A percentile compares a stretch with the other conserved stretches of the same genome.
phyloP scores from a whole-genome alignment of 2,329 filamentous ascomycete species.

The Pseudocercospora crystallina region DNA sequence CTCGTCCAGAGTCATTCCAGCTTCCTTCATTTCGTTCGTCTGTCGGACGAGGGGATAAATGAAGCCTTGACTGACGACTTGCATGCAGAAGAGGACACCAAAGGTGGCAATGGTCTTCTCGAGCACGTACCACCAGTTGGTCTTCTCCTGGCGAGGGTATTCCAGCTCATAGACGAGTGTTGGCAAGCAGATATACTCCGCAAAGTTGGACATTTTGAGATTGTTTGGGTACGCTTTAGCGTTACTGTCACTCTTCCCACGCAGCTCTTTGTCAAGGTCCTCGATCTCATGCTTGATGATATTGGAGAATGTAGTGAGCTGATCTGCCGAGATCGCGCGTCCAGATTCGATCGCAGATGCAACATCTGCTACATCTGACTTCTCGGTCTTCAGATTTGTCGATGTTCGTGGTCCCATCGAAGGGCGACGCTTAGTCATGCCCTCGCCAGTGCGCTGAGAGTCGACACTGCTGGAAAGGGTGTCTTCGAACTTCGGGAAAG shows the following conservation, averaged over 20 bases:
- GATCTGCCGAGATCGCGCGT: conserved; percentile 59
- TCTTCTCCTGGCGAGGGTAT: conserved; percentile 68
- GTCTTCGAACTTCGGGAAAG: conserved; percentile 4
- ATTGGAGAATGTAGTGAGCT: conserved; percentile 63
- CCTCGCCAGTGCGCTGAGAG: conserved; percentile 7
- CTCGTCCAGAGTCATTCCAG: conserved; percentile 58
- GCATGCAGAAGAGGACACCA: conserved; percentile 75
- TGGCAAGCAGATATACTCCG: conserved; percentile 72
- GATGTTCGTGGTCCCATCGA: conserved; percentile 41
- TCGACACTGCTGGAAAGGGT: conserved; percentile 20
- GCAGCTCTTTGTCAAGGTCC: conserved; percentile 63
- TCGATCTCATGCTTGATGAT: conserved; percentile 68
- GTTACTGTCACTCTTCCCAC: conserved; percentile 57
- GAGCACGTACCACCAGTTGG: conserved; percentile 72
- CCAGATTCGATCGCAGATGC: conserved; percentile 62
- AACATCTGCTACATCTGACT: conserved; percentile 60
- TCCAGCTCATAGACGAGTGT: conserved; percentile 78
- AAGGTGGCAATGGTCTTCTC: conserved; percentile 71
- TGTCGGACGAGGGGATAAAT: conserved; percentile 74
- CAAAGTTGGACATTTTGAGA: conserved; percentile 56
- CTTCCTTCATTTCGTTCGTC: conserved; percentile 66
- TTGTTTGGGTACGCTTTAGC: conserved; percentile 66
- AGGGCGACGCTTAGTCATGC: conserved; percentile 31
- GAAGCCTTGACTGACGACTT: conserved; percentile 71
- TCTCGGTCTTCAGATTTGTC: conserved; percentile 47